Evolutionary conservation across 441 rosid genomes (phyloP), one percentile per base, ranked within the genome.

Genomic region (Eutrema salsugineum): DNA sequence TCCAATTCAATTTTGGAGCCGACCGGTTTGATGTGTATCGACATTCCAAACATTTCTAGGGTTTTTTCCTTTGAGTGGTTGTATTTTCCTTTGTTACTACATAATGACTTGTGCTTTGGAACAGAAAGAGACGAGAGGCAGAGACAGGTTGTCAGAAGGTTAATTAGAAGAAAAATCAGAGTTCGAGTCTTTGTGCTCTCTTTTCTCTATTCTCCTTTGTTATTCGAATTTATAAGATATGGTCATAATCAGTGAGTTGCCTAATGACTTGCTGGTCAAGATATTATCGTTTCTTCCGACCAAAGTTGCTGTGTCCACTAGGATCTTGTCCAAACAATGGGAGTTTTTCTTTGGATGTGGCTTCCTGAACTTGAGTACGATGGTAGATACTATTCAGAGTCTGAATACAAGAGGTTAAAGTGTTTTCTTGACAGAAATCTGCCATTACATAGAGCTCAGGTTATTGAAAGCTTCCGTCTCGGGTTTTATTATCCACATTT

Each of bases 251-350:
- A 63, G 1, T 63, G 42, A 5, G 7, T 30, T 46, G 42, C 27
- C 42, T 17, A 43, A 17, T 63, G 55, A 32, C 0, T 2, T 46
- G 8, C 19, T 30, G 30, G 17, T 44, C 2, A 46, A 46, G 17
- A 44, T 63, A 30, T 2, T 63, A 46, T 11, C 42, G 1, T 63
- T 16, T 63, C 2, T 28, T 63, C 67, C 55, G 7, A 63, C 67
- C 4, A 30, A 63, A 17, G 8, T 3, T 30, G 67, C 19, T 17
- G 32, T 17, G 0, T 44, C 67, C 42, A 36, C 47, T 19, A 36
- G 63, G 32, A 1, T 58, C 17, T 58, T 58, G 46, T 58, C 67
- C 7, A 63, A 63, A 11, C 55, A n/a, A 0, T 63, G 55, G 67
- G 8, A 63, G 42, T 46, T 46, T n/a, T n/a, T 63, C 38, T 63